A percentile compares a stretch with the other conserved stretches of the same genome.
These are phyloP conservation scores for Ambrosiella beaveri DNA, from an alignment of 2,329 filamentous ascomycete species.

Conservation along the genomic window DNA sequence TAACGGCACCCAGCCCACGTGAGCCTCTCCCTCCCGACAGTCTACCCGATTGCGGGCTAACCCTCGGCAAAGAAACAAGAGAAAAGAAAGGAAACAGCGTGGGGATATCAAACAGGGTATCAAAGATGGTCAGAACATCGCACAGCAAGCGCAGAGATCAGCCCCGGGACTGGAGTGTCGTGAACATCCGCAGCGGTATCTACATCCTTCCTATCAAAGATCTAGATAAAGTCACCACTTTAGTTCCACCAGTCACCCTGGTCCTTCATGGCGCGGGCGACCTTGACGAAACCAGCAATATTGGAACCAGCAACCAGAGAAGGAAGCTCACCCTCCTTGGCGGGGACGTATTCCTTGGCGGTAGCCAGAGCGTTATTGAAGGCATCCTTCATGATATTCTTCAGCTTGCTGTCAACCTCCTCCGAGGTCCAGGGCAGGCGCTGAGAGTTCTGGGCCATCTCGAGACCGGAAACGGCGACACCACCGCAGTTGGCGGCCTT, in stretches of 20 bases:
- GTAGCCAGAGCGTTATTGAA: slow-evolving; percentile 82
- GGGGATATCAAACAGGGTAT: neutral
- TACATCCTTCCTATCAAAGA: neutral
- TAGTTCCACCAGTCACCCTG: slow-evolving; percentile 79
- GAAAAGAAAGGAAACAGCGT: neutral
- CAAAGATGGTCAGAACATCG: neutral
- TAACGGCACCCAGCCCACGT: neutral
- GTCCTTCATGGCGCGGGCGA: slow-evolving; percentile 82
- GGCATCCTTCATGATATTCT: slow-evolving; percentile 85
- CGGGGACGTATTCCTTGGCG: slow-evolving; percentile 70
- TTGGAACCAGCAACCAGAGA: slow-evolving; percentile 86
- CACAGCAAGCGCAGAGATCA: neutral
- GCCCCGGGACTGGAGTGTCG: neutral
- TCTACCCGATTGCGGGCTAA: neutral
- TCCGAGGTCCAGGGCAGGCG: slow-evolving; percentile 72
- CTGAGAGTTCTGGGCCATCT: slow-evolving; percentile 97
- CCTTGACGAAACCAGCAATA: slow-evolving; percentile 96
- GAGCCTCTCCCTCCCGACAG: neutral
- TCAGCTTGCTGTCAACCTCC: slow-evolving; percentile 82
- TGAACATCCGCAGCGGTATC: neutral
- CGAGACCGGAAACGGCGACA: slow-evolving; percentile 89
- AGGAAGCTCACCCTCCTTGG: slow-evolving; percentile 67
- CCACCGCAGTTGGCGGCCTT: slow-evolving; percentile 97
- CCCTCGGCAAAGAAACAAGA: neutral
- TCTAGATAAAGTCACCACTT: neutral